phyloP scores from a whole-genome alignment of 1,139 yeast species.

The Pichia sp. region DNA sequence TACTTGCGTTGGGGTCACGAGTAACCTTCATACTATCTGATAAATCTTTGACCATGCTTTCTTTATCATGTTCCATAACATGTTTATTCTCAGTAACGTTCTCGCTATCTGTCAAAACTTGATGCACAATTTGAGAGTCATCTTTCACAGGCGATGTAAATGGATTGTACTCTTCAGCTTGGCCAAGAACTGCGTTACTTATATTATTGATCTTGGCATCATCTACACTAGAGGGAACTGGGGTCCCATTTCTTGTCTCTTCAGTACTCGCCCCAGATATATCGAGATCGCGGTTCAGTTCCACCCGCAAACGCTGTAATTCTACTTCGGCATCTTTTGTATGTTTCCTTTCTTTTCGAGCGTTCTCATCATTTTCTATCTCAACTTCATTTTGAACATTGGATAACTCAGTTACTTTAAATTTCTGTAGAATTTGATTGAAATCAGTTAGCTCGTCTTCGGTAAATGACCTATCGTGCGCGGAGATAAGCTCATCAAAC shows the following conservation, averaged over 20 bases:
- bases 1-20: neutral
- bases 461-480: slow-evolving; percentile 16
- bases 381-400: neutral
- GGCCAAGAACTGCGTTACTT: neutral
- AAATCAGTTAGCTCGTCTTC: slow-evolving; percentile 9
- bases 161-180: neutral
- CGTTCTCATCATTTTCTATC: neutral
- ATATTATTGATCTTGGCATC: neutral
- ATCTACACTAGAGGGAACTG: neutral
- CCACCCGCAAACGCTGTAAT: neutral
- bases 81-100: neutral
- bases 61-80: neutral
- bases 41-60: neutral
- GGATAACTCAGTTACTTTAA: neutral
- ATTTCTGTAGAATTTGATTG: slow-evolving; percentile 13
- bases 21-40: neutral
- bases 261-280: neutral
- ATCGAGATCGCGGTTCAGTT: neutral
- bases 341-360: neutral
- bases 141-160: neutral
- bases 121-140: neutral
- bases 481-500: slow-evolving; percentile 15
- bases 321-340: neutral
- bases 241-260: neutral
- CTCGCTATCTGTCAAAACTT: neutral